These are phyloP conservation scores for Saccharomycopsis hybrid DNA, from an alignment of 1,139 yeast species.

Conservation along the genomic window DNA sequence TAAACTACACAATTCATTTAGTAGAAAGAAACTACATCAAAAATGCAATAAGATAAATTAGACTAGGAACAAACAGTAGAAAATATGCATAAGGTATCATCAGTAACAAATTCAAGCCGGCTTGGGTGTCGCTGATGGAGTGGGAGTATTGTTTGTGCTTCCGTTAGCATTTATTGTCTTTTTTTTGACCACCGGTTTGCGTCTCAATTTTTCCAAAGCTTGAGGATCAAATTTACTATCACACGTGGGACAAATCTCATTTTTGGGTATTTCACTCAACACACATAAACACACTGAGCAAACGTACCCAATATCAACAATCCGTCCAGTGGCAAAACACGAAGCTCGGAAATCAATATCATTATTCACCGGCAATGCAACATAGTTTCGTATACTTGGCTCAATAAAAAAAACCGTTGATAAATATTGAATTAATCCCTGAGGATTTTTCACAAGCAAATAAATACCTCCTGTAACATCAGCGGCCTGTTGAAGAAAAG, in stretches of 20 bases:
- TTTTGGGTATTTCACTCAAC: slow-evolving; percentile 46
- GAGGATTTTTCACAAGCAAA: slow-evolving; percentile 61
- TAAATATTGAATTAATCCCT: slow-evolving; percentile 72
- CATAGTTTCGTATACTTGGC: slow-evolving; percentile 66
- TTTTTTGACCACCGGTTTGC: slow-evolving; percentile 44
- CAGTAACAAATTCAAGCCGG: too few species aligned
- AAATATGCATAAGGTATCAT: too few species aligned
- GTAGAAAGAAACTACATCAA: too few species aligned
- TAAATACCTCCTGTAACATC: slow-evolving; percentile 94
- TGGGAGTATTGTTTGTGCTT: neutral
- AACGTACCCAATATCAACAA: slow-evolving; percentile 89
- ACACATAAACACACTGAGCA: slow-evolving; percentile 90
- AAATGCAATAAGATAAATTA: too few species aligned
- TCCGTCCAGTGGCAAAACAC: slow-evolving; percentile 81
- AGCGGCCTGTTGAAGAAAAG: slow-evolving; percentile 90
- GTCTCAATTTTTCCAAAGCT: slow-evolving; percentile 46
- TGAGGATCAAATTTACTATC: slow-evolving; percentile 55
- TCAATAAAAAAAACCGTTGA: slow-evolving; percentile 64
- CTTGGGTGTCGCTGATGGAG: neutral
- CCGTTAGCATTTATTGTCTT: slow-evolving; percentile 1
- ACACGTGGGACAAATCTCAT: slow-evolving; percentile 59
- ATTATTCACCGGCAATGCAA: slow-evolving; percentile 77
- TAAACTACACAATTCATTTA: too few species aligned
- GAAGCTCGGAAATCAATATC: slow-evolving; percentile 93
- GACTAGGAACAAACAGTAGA: too few species aligned